Evolutionary conservation across 768 basidiomycete species (phyloP), one percentile per base, ranked within the genome.

Genomic region (Lactarius psammicola): DNA sequence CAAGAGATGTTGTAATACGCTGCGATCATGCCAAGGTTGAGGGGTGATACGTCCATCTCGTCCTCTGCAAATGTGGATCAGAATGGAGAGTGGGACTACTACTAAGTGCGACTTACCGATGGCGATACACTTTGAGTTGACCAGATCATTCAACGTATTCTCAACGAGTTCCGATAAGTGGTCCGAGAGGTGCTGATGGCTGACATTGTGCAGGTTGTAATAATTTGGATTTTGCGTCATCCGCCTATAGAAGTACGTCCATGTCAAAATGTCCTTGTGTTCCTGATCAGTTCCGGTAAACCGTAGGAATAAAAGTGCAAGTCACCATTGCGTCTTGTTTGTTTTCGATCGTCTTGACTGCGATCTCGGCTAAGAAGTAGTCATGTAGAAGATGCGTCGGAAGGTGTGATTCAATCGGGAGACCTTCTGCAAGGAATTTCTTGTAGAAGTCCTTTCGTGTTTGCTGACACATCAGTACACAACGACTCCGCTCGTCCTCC

Each of bases 401-500:
- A 4, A 98, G 78, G 75, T 96, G 94, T 0, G 93, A 95, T 75
- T 99, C 97, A 69, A 98, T 97, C 7, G 96, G 97, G 31, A 99
- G 78, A n/a, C 96, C 97, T 74, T 98, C 95, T 1, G 89, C 88
- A 59, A 99, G 76, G 85, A 98, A 98, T 76, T 98, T 98, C 79
- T 95, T 96, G 84, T 95, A 98, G 77, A 98, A 99, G 75, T 98
- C 96, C 76, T 98, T 99, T 40, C 95, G 84, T 0, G 94, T 96
- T 76, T 96, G 93, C 72, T 98, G 96, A 72, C 93, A 94, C 95
- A 99, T 98, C 42, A 98, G 79, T 3, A 99, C 90, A 72, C 96
- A 98, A 17, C 94, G 90, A 71, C 93, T 95, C 65, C 89, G 87
- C 2, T 90, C 87, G 70, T 98, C 97, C 71, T 94, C 86, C 46